Evolutionary conservation across 352 stramenopile species (phyloP).

Genomic region (Globisporangium cederbergense): DNA sequence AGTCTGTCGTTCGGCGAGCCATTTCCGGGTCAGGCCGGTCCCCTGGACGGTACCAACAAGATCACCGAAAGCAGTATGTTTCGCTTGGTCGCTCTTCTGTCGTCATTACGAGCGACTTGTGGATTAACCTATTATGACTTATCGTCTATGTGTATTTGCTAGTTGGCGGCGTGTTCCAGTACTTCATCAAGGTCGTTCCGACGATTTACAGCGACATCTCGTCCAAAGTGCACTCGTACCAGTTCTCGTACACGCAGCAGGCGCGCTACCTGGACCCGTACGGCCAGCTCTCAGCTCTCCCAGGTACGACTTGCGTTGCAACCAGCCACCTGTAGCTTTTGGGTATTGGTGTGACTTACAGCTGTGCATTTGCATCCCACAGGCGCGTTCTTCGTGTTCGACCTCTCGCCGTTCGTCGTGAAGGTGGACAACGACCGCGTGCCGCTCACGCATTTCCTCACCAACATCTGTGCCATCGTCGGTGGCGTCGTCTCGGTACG

Average conservation of each 20-base stretch:
- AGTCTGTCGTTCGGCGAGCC: slow-evolving; percentile 70
- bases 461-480: slow-evolving; percentile 80
- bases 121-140: slow-evolving; percentile 2
- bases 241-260: slow-evolving; percentile 87
- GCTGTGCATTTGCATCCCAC: neutral
- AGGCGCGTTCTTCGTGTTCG: slow-evolving; percentile 85
- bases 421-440: slow-evolving; percentile 81
- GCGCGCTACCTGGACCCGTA: slow-evolving; percentile 64
- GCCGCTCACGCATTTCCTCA: slow-evolving; percentile 83
- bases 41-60: slow-evolving; percentile 60
- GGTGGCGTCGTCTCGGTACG: slow-evolving; percentile 80
- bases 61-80: slow-evolving; percentile 39
- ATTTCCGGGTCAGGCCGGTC: slow-evolving; percentile 31
- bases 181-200: slow-evolving; percentile 87
- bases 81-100: neutral
- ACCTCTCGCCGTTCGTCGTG: slow-evolving; percentile 84
- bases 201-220: slow-evolving; percentile 83
- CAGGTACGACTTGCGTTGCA: slow-evolving; percentile 25
- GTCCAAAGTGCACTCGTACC: slow-evolving; percentile 65
- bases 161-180: slow-evolving; percentile 82
- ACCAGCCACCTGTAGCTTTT: neutral
- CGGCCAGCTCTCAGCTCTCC: slow-evolving; percentile 67
- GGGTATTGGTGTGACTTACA: neutral
- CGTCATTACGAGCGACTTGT: neutral
- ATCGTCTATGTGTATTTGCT: slow-evolving; percentile 5